Base-by-base conservation (phyloP, 225 moss, liverwort and hornwort species). In the Physcomitrium patens region DNA sequence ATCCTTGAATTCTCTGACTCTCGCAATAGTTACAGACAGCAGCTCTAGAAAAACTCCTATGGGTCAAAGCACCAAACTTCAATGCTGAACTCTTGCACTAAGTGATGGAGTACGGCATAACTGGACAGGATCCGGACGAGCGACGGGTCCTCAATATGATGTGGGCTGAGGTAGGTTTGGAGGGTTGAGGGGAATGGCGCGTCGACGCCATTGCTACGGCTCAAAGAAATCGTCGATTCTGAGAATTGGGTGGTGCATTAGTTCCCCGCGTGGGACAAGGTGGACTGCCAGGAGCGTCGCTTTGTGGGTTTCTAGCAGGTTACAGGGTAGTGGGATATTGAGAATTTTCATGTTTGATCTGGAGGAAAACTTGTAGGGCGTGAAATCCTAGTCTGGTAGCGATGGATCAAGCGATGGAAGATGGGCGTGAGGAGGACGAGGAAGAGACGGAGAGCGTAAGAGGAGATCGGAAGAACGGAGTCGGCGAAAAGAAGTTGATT, bases 401-500 rank as follows among this genome's bases (percentile, higher is more conserved):
- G 73, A 73, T 79, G 89, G 82, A 85, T 80, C 84, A 66, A 3
- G 75, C 51, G 20, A 52, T 60, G 22, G 63, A 12, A 62, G 63
- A 44, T 16, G 73, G 13, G 37, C 72, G 56, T 23, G 83, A 45
- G 70, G 74, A 60, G 22, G 77, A 28, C 13, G 69, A 77, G 13
- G 77, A 69, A 58, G 80, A 70, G 79, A 70, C 77, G 2, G 12
- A 63, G 49, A 59, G 73, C 69, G 58, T 37, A 37, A 4, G 31
- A 37, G 31, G 3, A 27, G 19, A 42, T 48, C 26, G 73, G 67
- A 19, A 75, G 55, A 12, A 71, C 37, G 10, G 85, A 77, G 22
- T 74, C 73, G 10, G 91, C 81, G 92, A 80, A 13, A 86, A 81
- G 1, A 79, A 73, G 0, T 74, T 72, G 2, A 85, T 63, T 10